Evolutionary conservation across 2,329 filamentous ascomycete species (phyloP).

Genomic region (Falciphora oryzae): DNA sequence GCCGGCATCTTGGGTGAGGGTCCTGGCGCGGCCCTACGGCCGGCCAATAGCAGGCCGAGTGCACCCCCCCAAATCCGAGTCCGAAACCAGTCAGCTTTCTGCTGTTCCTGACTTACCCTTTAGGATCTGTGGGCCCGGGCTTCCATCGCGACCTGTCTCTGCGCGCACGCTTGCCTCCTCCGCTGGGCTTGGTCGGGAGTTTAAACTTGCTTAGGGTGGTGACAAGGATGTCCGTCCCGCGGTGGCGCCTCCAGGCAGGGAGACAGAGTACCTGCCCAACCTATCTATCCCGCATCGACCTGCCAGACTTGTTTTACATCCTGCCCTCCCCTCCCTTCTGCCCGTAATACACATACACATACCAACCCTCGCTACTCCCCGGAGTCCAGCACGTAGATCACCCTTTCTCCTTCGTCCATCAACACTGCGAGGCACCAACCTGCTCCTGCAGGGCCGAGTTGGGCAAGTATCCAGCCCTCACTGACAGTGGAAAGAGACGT

Average conservation of each 20-base stretch:
- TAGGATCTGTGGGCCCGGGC: constrained; percentile 6
- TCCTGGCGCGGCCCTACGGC: neutral
- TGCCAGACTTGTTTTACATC: neutral
- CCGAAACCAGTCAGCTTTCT: constrained; percentile 10
- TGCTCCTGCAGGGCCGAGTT: neutral
- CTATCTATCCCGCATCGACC: neutral
- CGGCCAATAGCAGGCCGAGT: constrained; percentile 5
- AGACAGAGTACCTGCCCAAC: too few species aligned
- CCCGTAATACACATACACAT: neutral
- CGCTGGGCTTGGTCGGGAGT: neutral
- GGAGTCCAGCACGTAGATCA: neutral
- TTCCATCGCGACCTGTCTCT: constrained; percentile 1
- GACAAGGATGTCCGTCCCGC: neutral
- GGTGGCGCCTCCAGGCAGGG: neutral
- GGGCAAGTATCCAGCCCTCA: neutral
- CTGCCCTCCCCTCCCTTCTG: neutral
- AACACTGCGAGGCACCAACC: neutral
- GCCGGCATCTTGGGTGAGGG: neutral
- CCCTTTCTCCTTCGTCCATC: neutral
- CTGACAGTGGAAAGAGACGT: neutral
- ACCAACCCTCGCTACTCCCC: neutral
- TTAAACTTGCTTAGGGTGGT: neutral
- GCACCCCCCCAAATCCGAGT: constrained; percentile 7
- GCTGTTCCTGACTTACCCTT: constrained; percentile 8
- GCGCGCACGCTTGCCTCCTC: neutral